These are phyloP conservation scores for Solanum tarapatanum DNA, from an alignment of 257 asterid species.

Conservation along the genomic window DNA sequence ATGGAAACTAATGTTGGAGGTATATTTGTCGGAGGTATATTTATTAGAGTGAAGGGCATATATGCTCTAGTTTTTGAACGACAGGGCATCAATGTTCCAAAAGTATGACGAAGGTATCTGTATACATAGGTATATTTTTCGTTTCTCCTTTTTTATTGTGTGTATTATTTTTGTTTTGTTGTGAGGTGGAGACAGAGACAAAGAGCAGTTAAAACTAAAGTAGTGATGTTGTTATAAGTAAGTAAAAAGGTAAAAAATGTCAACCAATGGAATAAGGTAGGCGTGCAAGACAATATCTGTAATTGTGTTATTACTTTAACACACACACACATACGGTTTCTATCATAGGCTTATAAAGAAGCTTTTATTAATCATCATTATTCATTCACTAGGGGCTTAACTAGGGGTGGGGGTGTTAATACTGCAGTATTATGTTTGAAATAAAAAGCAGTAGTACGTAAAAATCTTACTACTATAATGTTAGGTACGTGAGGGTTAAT, in stretches of 20 bases:
- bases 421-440: neutral
- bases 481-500: neutral
- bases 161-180: neutral
- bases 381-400: neutral
- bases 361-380: neutral
- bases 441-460: neutral
- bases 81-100: no score
- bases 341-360: neutral
- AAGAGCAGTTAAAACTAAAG: neutral
- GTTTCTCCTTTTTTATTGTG: no score
- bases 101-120: no score
- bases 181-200: neutral
- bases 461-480: neutral
- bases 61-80: no score
- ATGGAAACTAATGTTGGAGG: no score
- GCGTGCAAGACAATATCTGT: conserved; percentile 20
- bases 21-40: no score
- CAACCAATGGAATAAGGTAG: neutral
- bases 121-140: no score
- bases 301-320: conserved; percentile 9
- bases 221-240: neutral
- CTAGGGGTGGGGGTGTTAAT: neutral
- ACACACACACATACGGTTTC: neutral
- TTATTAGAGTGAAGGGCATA: no score
- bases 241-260: neutral